Evolutionary conservation across 768 basidiomycete genomes (phyloP).

Genomic region (Lyophyllum shimeji): DNA sequence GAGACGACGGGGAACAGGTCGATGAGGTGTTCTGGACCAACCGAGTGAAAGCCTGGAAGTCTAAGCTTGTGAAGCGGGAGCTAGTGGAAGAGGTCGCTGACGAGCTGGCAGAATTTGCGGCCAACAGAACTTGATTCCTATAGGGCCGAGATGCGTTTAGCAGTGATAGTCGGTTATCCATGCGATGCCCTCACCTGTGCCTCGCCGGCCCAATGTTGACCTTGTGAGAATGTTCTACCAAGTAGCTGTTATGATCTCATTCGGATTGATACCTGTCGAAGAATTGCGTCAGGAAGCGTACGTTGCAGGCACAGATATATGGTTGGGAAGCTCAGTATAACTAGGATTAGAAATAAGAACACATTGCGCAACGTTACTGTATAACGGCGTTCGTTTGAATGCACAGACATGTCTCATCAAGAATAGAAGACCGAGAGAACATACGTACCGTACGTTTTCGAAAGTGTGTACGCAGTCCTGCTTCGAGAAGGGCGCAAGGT

Average conservation of each 20-base stretch:
- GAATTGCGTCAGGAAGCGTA: neutral
- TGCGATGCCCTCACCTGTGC: neutral
- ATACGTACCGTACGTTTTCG: neutral
- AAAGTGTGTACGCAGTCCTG: too few species aligned
- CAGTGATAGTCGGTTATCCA: neutral
- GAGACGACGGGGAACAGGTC: slow-evolving; percentile 19
- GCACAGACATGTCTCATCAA: slow-evolving; percentile 19
- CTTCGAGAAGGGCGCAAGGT: too few species aligned
- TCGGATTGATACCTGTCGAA: neutral
- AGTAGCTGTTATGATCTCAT: too few species aligned
- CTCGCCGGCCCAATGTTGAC: too few species aligned
- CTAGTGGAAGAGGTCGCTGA: slow-evolving; percentile 36
- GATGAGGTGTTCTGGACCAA: slow-evolving; percentile 35
- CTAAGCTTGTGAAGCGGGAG: slow-evolving; percentile 28
- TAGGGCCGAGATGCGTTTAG: neutral
- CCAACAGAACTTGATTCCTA: neutral
- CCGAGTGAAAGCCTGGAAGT: slow-evolving; percentile 34
- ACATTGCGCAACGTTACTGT: slow-evolving; percentile 21
- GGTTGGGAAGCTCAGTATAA: slow-evolving; percentile 23
- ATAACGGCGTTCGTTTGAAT: slow-evolving; percentile 20
- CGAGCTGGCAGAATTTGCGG: slow-evolving; percentile 29
- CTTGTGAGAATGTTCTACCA: too few species aligned
- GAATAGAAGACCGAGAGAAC: neutral
- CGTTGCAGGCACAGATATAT: neutral
- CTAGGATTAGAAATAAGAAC: slow-evolving; percentile 24